Evolutionary conservation across 169 alveolate genomes (phyloP), one percentile per base, ranked within the genome.

Genomic region (Pseudocohnilembus persalinus): DNA sequence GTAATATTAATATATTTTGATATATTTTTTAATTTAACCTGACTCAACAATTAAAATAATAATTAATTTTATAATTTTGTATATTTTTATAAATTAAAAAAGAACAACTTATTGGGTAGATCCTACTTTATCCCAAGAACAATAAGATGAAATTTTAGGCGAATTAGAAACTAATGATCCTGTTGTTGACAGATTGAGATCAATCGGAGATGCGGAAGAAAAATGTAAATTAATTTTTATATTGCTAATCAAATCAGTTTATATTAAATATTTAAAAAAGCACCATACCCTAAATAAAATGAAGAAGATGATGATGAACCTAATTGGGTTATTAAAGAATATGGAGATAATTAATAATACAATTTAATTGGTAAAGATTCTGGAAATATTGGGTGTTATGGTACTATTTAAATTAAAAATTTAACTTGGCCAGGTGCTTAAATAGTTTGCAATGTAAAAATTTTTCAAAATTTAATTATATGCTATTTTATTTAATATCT

Each of bases 341-440:
- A 87, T 32, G 97, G 96, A 32, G 96, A 91, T 83, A 81, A 75
- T 29, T 86, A 89, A 78, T 86, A 84, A 68, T 92, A 86, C 88
- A 83, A 85, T 63, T 65, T 88, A 27, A 74, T 83, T 31, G 89
- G 87, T 33, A 88, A 89, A n/a, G 83, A 79, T 25, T 90, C 90
- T 81, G 95, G 93, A 24, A 87, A 83, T 74, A 88, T 92, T n/a
- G 81, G 79, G 24, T 63, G 89, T 4, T 94, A 90, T 89, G 93
- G 94, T n/a, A 93, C 90, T n/a, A 89, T 84, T 29, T 87, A 90
- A 26, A 75, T 95, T 1, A 90, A 83, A 83, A 92, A 93, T 76
- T 65, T 89, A 31, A 92, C 96, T 76, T 95, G 97, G 97, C 95
- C 94, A 28, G 97, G 97, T 74, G 95, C 95, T 0, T 84, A 85